Evolutionary conservation across 495 filamentous ascomycete species (phyloP), one percentile per base, ranked within the genome.

Genomic region (Aspergillus ostianus): DNA sequence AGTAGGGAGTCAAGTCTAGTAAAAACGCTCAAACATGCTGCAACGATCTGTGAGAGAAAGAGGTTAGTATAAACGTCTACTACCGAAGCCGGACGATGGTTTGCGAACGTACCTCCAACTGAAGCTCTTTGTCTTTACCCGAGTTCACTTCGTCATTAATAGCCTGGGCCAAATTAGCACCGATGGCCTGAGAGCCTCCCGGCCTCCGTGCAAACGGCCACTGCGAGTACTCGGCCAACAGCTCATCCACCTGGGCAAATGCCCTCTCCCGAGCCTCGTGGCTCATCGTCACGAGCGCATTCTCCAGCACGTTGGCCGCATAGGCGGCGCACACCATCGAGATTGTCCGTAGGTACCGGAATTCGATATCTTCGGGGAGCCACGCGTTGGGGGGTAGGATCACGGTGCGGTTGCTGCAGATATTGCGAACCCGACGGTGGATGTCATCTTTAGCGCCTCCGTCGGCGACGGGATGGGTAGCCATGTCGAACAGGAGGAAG

Each of bases 401-500:
- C 61, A 98, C 92, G 48, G 95, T 98, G 60, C 94, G 87, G 72
- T 91, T 91, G 58, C 91, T 97, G 65, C 97, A 86, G 54, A 97
- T 86, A 72, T 91, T 94, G 68, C 94, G 87, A 55, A 97, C 94
- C 61, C 94, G 87, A 67, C 89, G 84, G 65, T 93, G 85, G 64
- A 98, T 91, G 77, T 98, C 94, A 64, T 98, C 94, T 77, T 98
- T 98, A 55, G 94, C 94, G 65, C 92, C 93, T 61, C 91, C 90
- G 71, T 98, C 94, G 59, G 91, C 94, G 29, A 98, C 92, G n/a
- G 94, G 94, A 73, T 98, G 94, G 48, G 94, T 98, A 13, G 94
- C 94, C 94, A 98, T 98, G 78, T 98, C 94, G 78, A 98, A 98
- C 55, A 98, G 89, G 64, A 98, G 84, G 77, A 98, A 98, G 78